Evolutionary conservation across 208 protist species (phyloP).

Genomic region (Trypanosoma platydactyli): DNA sequence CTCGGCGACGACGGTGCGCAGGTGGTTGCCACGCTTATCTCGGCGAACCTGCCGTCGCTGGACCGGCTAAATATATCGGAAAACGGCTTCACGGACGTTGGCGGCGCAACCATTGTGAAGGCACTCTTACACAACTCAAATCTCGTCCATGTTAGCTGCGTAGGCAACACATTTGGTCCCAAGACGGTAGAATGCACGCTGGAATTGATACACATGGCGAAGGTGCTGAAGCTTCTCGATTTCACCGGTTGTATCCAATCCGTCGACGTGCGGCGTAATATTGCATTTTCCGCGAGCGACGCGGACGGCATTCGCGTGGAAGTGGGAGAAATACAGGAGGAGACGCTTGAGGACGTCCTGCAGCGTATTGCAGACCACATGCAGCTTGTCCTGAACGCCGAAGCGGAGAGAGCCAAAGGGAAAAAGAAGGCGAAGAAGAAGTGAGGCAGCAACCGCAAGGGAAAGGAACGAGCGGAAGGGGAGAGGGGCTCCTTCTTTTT

Average conservation of each 20-base stretch:
- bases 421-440: background rate
- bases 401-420: slow-evolving; percentile 47
- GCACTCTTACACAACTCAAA: slow-evolving; percentile 64
- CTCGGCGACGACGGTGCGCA: slow-evolving; percentile 79
- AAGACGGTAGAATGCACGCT: slow-evolving; percentile 54
- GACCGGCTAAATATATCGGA: slow-evolving; percentile 65
- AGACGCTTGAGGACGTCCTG: slow-evolving; percentile 34
- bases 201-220: slow-evolving; percentile 49
- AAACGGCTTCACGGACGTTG: slow-evolving; percentile 74
- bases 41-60: slow-evolving; percentile 50
- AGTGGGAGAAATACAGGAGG: slow-evolving; percentile 50
- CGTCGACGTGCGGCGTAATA: slow-evolving; percentile 45
- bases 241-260: slow-evolving; percentile 56
- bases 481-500: background rate
- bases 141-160: slow-evolving; percentile 52
- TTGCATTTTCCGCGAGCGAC: slow-evolving; percentile 64
- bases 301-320: slow-evolving; percentile 75
- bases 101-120: slow-evolving; percentile 44
- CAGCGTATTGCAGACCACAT: slow-evolving; percentile 65
- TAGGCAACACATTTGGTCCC: slow-evolving; percentile 58
- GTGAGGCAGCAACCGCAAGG: background rate
- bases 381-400: slow-evolving; percentile 66
- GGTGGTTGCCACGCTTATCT: slow-evolving; percentile 64
- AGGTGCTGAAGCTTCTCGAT: slow-evolving; percentile 78
- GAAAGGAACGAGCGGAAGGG: background rate